Conservation (phyloP, 495 filamentous ascomycete genomes). For the Neurospora sp. region DNA sequence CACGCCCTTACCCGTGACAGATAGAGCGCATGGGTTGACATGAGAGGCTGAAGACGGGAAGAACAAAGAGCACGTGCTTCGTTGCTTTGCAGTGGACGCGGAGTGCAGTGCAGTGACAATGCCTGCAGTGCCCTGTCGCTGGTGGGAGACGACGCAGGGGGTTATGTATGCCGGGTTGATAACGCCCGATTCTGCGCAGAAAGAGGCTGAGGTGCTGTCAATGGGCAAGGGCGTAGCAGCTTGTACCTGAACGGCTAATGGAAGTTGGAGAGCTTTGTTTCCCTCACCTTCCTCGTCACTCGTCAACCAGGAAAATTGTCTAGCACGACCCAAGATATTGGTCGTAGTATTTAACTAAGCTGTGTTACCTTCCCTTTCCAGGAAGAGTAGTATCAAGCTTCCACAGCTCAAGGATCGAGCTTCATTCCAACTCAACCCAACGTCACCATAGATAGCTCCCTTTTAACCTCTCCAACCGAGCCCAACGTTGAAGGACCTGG, state of each 20-base stretch:
- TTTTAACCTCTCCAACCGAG: background rate
- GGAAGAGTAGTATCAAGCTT: background rate
- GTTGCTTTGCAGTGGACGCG: background rate
- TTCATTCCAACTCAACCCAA: background rate
- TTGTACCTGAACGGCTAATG: too few relatives aligned
- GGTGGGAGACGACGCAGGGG: too few relatives aligned
- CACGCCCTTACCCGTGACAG: too few relatives aligned
- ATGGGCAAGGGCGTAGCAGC: too few relatives aligned
- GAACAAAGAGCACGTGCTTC: background rate
- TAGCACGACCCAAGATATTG: background rate
- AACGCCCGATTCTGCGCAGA: too few relatives aligned
- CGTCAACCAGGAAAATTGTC: background rate
- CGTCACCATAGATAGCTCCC: too few relatives aligned
- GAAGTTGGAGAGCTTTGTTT: too few relatives aligned
- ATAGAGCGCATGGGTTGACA: background rate
- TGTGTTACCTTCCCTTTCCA: background rate
- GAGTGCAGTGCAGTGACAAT: background rate
- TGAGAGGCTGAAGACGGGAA: background rate
- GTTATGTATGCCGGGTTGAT: too few relatives aligned
- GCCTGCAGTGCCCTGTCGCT: background rate
- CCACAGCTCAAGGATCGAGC: background rate
- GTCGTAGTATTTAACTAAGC: background rate
- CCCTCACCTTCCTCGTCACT: background rate
- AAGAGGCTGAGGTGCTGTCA: too few relatives aligned
- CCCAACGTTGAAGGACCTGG: background rate